Conservation (phyloP, 177 flowering plant species). For the Telopea speciosissima region DNA sequence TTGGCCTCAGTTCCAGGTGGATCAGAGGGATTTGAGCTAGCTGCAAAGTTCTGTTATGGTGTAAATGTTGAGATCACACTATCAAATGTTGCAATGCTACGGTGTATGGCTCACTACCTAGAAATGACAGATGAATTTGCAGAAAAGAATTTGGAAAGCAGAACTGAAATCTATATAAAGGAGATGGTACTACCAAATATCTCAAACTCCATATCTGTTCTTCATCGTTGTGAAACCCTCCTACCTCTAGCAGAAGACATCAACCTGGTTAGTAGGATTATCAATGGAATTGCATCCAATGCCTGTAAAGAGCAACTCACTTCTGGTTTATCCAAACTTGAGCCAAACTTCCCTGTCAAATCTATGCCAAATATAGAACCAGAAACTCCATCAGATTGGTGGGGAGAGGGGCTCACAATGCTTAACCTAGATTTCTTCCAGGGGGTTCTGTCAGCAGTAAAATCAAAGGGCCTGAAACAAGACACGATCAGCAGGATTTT, state of each 20-base stretch:
- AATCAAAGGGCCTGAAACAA: slow-evolving; percentile 83
- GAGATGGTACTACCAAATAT: slow-evolving; percentile 67
- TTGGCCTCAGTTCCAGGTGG: slow-evolving; percentile 76
- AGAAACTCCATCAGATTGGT: slow-evolving; percentile 79
- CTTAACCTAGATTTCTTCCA: slow-evolving; percentile 84
- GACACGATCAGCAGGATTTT: slow-evolving; percentile 71
- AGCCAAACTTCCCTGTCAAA: slow-evolving; percentile 51
- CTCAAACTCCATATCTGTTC: slow-evolving; percentile 68
- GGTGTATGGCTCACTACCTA: slow-evolving; percentile 63
- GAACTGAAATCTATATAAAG: slow-evolving; percentile 58
- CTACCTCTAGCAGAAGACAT: slow-evolving; percentile 76
- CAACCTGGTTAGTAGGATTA: slow-evolving; percentile 53
- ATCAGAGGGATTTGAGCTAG: slow-evolving; percentile 80
- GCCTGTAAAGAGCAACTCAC: slow-evolving; percentile 95
- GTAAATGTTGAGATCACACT: slow-evolving; percentile 60
- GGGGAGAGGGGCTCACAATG: slow-evolving; percentile 71
- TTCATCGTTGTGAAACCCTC: slow-evolving; percentile 68
- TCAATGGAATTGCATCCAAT: slow-evolving; percentile 69
- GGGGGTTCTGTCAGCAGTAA: slow-evolving; percentile 70
- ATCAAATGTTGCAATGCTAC: slow-evolving; percentile 71
- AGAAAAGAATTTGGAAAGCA: slow-evolving; percentile 67
- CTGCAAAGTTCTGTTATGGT: slow-evolving; percentile 95
- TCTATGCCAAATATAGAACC: slow-evolving; percentile 31
- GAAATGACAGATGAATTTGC: slow-evolving; percentile 92
- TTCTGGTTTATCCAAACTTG: slow-evolving; percentile 76